These are phyloP conservation scores for Calonectria honghensis DNA, from an alignment of 2,329 filamentous ascomycete genomes.

Conservation along the genomic window DNA sequence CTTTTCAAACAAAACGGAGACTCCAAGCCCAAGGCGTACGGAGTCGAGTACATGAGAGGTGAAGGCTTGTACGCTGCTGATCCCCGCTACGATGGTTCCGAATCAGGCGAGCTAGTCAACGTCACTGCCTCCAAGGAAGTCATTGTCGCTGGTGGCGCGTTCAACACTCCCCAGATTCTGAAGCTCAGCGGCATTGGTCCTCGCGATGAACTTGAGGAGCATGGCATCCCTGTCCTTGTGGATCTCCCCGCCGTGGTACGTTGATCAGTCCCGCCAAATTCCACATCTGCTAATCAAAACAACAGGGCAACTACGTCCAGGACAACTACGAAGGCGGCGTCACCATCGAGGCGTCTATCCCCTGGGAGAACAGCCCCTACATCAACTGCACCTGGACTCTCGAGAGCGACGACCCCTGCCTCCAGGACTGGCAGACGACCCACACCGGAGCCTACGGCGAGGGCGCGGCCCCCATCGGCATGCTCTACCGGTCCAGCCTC, in stretches of 20 bases:
- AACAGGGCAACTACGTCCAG: slow-evolving; percentile 50
- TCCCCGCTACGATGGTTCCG: slow-evolving; percentile 42
- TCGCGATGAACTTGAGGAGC: slow-evolving; percentile 59
- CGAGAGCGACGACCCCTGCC: slow-evolving; percentile 57
- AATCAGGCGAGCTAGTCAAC: slow-evolving; percentile 34
- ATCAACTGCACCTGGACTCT: slow-evolving; percentile 40
- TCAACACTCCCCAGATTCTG: slow-evolving; percentile 64
- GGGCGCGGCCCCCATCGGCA: slow-evolving; percentile 49
- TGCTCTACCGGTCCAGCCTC: slow-evolving; percentile 55
- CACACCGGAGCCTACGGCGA: slow-evolving; percentile 51
- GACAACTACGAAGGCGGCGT: slow-evolving; percentile 56
- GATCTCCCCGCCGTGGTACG: slow-evolving; percentile 67
- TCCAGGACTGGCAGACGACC: slow-evolving; percentile 55
- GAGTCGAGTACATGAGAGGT: slow-evolving; percentile 62
- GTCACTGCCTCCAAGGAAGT: slow-evolving; percentile 48
- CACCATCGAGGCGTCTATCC: slow-evolving; percentile 44
- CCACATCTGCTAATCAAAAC: neutral
- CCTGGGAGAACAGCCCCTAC: slow-evolving; percentile 45
- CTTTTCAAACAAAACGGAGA: slow-evolving; percentile 55
- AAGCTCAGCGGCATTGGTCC: slow-evolving; percentile 70
- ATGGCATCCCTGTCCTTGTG: slow-evolving; percentile 64
- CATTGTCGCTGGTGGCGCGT: slow-evolving; percentile 49
- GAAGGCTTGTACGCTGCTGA: slow-evolving; percentile 65
- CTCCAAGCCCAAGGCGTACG: slow-evolving; percentile 43
- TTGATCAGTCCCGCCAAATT: neutral